phyloP scores from a whole-genome alignment of 306 rosid species.

The Glycine tomentella region DNA sequence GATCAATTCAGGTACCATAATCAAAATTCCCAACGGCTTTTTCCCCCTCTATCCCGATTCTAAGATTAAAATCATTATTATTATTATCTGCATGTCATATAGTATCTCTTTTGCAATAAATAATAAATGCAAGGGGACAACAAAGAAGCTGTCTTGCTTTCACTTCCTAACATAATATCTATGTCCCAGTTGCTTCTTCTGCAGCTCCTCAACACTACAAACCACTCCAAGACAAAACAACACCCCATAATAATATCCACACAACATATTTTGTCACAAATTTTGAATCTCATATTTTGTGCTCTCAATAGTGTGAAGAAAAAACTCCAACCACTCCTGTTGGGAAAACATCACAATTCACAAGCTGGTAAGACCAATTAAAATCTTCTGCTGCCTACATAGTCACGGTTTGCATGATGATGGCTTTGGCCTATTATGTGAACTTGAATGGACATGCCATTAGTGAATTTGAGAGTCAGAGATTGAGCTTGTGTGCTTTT shows the following conservation, averaged over 20 bases:
- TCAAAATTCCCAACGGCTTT: conserved; percentile 43
- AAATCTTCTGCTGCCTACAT: neutral
- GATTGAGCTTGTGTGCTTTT: neutral
- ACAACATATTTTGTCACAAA: conserved; percentile 33
- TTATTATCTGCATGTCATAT: conserved; percentile 39
- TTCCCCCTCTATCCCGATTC: conserved; percentile 33
- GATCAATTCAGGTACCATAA: conserved; percentile 60
- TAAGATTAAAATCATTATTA: conserved; percentile 18
- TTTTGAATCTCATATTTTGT: neutral
- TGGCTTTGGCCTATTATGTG: neutral
- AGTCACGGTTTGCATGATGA: conserved; percentile 41
- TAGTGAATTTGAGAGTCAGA: conserved; percentile 29
- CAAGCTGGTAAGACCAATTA: conserved; percentile 32
- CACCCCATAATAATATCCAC: conserved; percentile 7
- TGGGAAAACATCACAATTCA: conserved; percentile 37
- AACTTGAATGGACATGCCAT: conserved; percentile 25
- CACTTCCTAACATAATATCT: conserved; percentile 43
- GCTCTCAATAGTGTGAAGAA: conserved; percentile 19
- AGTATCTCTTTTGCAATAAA: conserved; percentile 35
- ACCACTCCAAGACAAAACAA: conserved; percentile 35
- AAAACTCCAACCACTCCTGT: conserved; percentile 39
- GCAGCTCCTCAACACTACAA: conserved; percentile 44
- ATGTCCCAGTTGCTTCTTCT: conserved; percentile 38
- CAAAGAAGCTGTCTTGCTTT: conserved; percentile 41
- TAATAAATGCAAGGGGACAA: conserved; percentile 51